Percentiles rank a stretch among this genome's conserved stretches.
phyloP scores from a whole-genome alignment of 2,329 filamentous ascomycete species.

The Scedosporium apiospermum region DNA sequence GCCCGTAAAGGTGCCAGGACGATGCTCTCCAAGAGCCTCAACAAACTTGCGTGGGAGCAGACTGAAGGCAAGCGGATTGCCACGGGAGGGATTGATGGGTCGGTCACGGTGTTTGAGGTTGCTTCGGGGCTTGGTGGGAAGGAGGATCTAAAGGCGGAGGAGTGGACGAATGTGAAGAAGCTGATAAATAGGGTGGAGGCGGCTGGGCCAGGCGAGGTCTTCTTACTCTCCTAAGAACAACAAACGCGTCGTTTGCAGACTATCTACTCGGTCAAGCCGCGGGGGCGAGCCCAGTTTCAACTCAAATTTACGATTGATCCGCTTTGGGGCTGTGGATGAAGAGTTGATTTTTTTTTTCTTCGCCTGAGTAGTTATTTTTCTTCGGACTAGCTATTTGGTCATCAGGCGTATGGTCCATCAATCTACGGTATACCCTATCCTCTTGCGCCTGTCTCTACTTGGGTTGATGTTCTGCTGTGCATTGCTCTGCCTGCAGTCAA shows the following conservation, averaged over 20 bases:
- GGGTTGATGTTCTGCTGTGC: no score
- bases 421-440: no score
- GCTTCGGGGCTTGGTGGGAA: slow-evolving; percentile 72
- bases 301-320: no score
- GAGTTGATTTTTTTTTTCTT: not conserved
- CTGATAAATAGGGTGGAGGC: slow-evolving; percentile 68
- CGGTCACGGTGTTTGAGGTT: slow-evolving; percentile 89
- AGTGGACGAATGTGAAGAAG: slow-evolving; percentile 91
- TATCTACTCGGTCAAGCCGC: no score
- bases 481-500: no score
- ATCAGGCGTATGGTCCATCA: not conserved
- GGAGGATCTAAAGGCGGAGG: slow-evolving; percentile 73
- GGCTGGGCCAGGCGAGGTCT: slow-evolving; percentile 39
- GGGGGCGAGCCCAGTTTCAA: no score
- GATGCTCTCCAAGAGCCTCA: slow-evolving; percentile 75
- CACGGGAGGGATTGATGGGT: slow-evolving; percentile 84
- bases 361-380: not conserved
- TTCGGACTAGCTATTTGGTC: not conserved
- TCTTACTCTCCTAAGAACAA: slow-evolving; percentile 10
- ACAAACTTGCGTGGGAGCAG: slow-evolving; percentile 90
- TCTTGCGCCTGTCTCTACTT: no score
- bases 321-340: not conserved
- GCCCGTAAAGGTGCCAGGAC: slow-evolving; percentile 53
- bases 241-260: not conserved
- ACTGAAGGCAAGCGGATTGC: slow-evolving; percentile 80